phyloP scores from a whole-genome alignment of 139 green algal genomes.

The Marvania coccoides region DNA sequence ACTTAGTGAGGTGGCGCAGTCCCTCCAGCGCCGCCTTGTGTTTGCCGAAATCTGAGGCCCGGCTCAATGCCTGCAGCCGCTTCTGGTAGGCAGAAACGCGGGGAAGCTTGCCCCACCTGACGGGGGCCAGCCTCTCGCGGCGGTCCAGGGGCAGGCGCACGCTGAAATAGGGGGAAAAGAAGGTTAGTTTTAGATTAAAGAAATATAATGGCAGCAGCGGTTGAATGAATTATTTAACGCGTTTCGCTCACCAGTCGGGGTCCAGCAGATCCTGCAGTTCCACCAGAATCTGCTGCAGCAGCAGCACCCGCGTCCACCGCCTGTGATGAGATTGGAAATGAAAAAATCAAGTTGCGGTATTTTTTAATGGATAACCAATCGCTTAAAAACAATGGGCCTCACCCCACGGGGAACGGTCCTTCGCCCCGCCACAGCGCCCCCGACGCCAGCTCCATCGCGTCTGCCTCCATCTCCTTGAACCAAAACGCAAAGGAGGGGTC shows the following conservation, averaged over 20 bases:
- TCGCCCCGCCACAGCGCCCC: conserved; percentile 32
- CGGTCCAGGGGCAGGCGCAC: conserved; percentile 37
- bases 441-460: conserved; percentile 22
- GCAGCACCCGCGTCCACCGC: conserved; percentile 49
- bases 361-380: no score
- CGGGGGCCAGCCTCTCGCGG: conserved; percentile 40
- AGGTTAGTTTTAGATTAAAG: background rate
- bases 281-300: conserved; percentile 64
- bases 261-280: conserved; percentile 65
- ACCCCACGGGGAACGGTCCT: conserved; percentile 7
- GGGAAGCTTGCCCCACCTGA: conserved; percentile 40
- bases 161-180: background rate
- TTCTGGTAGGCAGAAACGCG: conserved; percentile 33
- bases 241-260: conserved; percentile 23
- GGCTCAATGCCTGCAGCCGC: conserved; percentile 6
- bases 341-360: no score
- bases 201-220: background rate
- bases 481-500: conserved; percentile 36
- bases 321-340: conserved; percentile 4
- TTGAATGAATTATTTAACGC: background rate
- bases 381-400: background rate
- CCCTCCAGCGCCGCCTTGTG: conserved; percentile 2
- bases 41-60: background rate
- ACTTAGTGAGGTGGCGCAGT: conserved; percentile 1
- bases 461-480: conserved; percentile 22